phyloP scores from a whole-genome alignment of 495 filamentous ascomycete genomes.

The Sporormia fimetaria region DNA sequence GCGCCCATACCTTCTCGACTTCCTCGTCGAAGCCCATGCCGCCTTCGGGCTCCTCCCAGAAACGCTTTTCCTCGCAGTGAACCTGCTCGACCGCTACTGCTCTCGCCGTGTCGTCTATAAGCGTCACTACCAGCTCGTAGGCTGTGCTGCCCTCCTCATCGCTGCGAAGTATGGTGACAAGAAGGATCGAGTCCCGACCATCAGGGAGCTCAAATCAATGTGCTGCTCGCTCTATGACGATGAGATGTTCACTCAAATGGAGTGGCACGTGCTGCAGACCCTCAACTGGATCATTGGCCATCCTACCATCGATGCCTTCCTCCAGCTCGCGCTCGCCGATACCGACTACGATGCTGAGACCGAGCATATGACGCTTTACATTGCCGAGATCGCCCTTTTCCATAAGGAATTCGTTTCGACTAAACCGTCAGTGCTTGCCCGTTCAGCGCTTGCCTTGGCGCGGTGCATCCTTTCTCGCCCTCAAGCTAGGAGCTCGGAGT shows the following conservation, averaged over 20 bases:
- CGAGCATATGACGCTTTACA: constrained; percentile 87
- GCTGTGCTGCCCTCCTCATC: constrained; percentile 90
- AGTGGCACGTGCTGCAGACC: constrained; percentile 99
- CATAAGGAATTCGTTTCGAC: constrained; percentile 91
- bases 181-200: constrained; percentile 92
- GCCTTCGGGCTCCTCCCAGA: constrained; percentile 90
- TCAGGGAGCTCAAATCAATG: constrained; percentile 95
- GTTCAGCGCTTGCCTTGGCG: constrained; percentile 73
- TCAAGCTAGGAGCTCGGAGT: constrained; percentile 61
- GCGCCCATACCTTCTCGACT: constrained; percentile 95
- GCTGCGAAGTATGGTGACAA: constrained; percentile 97
- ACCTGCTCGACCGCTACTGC: constrained; percentile 94
- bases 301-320: constrained; percentile 86
- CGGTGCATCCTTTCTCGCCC: constrained; percentile 73
- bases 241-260: constrained; percentile 99
- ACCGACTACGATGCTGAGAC: constrained; percentile 63
- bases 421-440: constrained; percentile 79
- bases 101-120: constrained; percentile 98
- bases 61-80: constrained; percentile 90
- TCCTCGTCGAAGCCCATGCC: constrained; percentile 91
- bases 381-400: constrained; percentile 88
- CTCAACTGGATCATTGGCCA: constrained; percentile 92
- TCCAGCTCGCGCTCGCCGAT: constrained; percentile 60
- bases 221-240: constrained; percentile 97
- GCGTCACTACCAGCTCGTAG: constrained; percentile 95